Evolutionary conservation across 257 asterid species (phyloP).

Genomic region (Ballota nigra): DNA sequence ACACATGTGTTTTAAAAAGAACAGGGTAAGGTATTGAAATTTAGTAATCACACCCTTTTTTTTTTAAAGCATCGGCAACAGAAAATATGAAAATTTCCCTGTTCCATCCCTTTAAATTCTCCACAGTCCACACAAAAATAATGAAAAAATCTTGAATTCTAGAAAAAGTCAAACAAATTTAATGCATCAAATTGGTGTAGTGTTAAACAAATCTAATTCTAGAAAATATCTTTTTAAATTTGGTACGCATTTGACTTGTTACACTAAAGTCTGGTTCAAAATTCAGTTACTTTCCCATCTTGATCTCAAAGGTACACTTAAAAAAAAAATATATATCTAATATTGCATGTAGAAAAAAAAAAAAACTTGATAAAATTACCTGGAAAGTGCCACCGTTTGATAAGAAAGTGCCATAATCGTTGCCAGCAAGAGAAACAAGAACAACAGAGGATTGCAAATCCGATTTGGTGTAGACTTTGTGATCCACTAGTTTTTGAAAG

Average conservation of each 20-base stretch:
- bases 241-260: too few relatives aligned
- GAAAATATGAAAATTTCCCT: not conserved
- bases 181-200: not conserved
- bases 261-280: not conserved
- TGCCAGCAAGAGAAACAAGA: conserved; percentile 59
- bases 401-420: conserved; percentile 54
- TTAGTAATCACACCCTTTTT: not conserved
- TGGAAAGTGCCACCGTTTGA: conserved; percentile 51
- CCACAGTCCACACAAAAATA: not conserved
- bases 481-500: conserved; percentile 43
- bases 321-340: too few relatives aligned
- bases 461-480: conserved; percentile 37
- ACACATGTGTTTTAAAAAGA: too few relatives aligned
- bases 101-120: not conserved
- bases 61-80: not conserved
- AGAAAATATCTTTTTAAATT: too few relatives aligned
- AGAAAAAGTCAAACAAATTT: not conserved
- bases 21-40: too few relatives aligned
- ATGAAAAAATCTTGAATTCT: not conserved
- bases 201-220: not conserved
- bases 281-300: not conserved
- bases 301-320: too few relatives aligned
- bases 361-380: too few relatives aligned
- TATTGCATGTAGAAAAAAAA: too few relatives aligned
- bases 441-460: conserved; percentile 55